Evolutionary conservation across 495 filamentous ascomycete genomes (phyloP).

Genomic region (Echria macrotheca): DNA sequence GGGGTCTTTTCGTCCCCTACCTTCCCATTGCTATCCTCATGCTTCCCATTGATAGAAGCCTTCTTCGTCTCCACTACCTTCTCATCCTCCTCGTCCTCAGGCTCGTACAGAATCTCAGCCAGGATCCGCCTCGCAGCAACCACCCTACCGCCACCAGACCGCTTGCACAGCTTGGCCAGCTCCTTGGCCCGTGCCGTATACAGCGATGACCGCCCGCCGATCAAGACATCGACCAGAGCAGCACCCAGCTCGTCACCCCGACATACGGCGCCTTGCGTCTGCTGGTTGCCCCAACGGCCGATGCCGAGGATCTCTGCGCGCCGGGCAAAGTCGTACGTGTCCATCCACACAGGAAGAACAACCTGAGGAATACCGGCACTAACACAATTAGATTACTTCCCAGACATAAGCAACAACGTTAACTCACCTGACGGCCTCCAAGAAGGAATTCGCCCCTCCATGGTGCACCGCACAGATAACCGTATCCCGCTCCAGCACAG

Average conservation of each 20-base stretch:
- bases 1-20: no score
- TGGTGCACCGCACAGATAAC: slow-evolving; percentile 40
- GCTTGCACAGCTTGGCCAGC: slow-evolving; percentile 19
- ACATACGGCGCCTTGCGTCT: slow-evolving; percentile 7
- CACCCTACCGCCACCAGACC: slow-evolving; percentile 18
- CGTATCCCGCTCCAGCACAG: slow-evolving; percentile 31
- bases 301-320: slow-evolving; percentile 47
- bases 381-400: background rate
- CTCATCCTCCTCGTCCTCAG: no score
- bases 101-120: slow-evolving; percentile 20
- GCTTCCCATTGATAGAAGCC: no score
- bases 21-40: no score
- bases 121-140: slow-evolving; percentile 20
- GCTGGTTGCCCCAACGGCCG: slow-evolving; percentile 43
- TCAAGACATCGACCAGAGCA: slow-evolving; percentile 20
- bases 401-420: background rate
- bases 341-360: slow-evolving; percentile 49
- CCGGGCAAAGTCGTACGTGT: slow-evolving; percentile 49
- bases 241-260: slow-evolving; percentile 15
- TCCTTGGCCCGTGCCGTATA: slow-evolving; percentile 17
- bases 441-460: slow-evolving; percentile 41
- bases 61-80: no score
- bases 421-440: slow-evolving; percentile 35
- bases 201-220: slow-evolving; percentile 10
- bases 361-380: slow-evolving; percentile 48